phyloP scores from a whole-genome alignment of 164 flowering plant genomes.

The Macadamia integrifolia region DNA sequence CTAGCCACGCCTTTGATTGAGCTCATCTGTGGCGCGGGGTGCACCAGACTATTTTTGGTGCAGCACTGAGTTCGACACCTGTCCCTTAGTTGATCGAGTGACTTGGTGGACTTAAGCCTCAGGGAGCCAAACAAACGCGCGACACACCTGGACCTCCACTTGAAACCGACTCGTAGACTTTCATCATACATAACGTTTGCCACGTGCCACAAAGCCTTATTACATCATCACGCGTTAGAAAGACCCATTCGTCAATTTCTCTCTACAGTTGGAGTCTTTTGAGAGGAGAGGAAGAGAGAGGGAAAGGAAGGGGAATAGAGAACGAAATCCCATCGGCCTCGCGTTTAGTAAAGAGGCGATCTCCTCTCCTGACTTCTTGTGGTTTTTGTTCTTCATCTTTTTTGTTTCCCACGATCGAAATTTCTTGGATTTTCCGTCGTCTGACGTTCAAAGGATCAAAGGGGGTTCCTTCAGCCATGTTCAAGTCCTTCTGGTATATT shows the following conservation, averaged over 20 bases:
- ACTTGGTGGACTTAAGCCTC: too few species aligned
- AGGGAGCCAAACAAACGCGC: too few species aligned
- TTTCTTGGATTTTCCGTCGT: background rate
- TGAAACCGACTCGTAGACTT: too few species aligned
- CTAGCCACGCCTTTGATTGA: too few species aligned
- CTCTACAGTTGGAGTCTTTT: background rate
- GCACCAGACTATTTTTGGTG: too few species aligned
- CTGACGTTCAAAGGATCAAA: background rate
- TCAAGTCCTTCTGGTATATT: conserved; percentile 16
- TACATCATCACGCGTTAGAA: background rate
- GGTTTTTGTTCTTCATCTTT: too few species aligned
- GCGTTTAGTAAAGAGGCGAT: background rate
- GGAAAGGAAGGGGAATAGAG: background rate
- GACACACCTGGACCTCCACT: too few species aligned
- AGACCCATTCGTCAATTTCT: background rate
- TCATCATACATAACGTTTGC: background rate
- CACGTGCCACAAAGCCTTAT: background rate
- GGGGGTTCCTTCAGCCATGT: conserved; percentile 9
- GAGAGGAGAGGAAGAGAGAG: too few species aligned
- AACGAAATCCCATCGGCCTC: background rate
- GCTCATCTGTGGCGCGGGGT: too few species aligned
- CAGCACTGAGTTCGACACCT: too few species aligned
- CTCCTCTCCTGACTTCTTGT: background rate
- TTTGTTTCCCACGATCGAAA: background rate
- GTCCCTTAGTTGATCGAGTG: too few species aligned